Percentiles rank a stretch among this genome's conserved stretches.
These are phyloP conservation scores for Dictyostelium brefeldianum DNA, from an alignment of 78 protist genomes.

Conservation along the genomic window DNA sequence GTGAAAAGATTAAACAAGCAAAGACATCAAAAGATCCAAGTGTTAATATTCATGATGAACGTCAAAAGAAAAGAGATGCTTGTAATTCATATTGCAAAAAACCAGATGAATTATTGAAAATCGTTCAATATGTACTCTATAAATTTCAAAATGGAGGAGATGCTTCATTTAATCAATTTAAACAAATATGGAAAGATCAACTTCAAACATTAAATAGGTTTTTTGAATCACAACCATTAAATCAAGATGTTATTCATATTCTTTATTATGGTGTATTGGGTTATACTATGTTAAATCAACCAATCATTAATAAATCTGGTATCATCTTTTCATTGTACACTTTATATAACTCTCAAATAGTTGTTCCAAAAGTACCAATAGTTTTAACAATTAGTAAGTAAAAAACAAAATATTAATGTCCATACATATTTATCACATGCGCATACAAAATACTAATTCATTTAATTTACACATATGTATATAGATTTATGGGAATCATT, in stretches of 20 bases:
- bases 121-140: slow-evolving; percentile 18
- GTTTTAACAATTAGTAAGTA: slow-evolving; percentile 53
- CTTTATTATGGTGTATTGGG: slow-evolving; percentile 68
- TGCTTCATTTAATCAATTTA: slow-evolving; percentile 14
- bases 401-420: neutral
- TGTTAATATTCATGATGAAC: slow-evolving; percentile 16
- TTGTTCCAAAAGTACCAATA: slow-evolving; percentile 5
- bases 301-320: slow-evolving; percentile 13
- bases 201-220: neutral
- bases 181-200: slow-evolving; percentile 31
- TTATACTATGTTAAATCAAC: slow-evolving; percentile 38
- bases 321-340: slow-evolving; percentile 43
- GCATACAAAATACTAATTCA: neutral
- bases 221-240: slow-evolving; percentile 21
- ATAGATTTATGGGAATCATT: slow-evolving; percentile 56
- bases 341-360: slow-evolving; percentile 41
- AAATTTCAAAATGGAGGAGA: neutral
- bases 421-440: neutral
- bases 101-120: slow-evolving; percentile 35
- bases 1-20: neutral
- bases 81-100: neutral
- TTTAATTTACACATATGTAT: neutral
- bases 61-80: slow-evolving; percentile 2
- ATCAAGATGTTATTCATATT: slow-evolving; percentile 36
- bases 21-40: too few species aligned